Evolutionary conservation across 768 basidiomycete genomes (phyloP).

Genomic region (Lentinula sp.): DNA sequence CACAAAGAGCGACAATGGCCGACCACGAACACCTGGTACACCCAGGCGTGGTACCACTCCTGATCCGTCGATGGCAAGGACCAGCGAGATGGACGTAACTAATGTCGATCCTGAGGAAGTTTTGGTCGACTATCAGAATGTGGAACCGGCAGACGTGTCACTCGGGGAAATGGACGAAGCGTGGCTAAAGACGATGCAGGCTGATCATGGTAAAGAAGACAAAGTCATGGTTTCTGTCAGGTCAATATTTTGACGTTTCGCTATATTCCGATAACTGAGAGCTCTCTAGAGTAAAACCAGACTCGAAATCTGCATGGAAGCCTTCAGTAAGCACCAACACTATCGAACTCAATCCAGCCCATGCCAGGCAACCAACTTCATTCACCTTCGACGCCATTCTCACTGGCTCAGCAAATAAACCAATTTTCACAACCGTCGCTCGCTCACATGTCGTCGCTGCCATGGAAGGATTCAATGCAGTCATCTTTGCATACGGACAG

Average conservation of each 20-base stretch:
- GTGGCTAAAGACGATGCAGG: conserved; percentile 32
- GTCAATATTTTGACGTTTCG: conserved; percentile 15
- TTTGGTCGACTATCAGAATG: conserved; percentile 67
- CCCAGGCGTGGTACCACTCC: conserved; percentile 36
- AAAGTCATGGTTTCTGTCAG: conserved; percentile 85
- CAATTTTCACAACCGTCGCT: conserved; percentile 70
- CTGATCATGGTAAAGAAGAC: conserved; percentile 66
- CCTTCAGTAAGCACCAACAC: conserved; percentile 33
- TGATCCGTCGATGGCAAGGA: conserved; percentile 41
- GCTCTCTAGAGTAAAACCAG: conserved; percentile 53
- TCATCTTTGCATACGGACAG: conserved; percentile 93
- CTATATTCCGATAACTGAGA: background rate
- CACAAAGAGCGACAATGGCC: conserved; percentile 19
- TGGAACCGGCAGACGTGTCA: conserved; percentile 64
- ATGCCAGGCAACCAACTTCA: conserved; percentile 35
- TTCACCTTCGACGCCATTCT: conserved; percentile 76
- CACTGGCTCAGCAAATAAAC: conserved; percentile 74
- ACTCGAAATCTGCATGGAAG: conserved; percentile 51
- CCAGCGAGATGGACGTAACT: conserved; percentile 72
- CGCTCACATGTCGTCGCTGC: conserved; percentile 81
- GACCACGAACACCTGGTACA: conserved; percentile 51
- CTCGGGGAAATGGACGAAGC: conserved; percentile 57
- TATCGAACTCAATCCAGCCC: conserved; percentile 57
- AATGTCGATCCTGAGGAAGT: conserved; percentile 70
- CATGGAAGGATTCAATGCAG: conserved; percentile 96